phyloP scores from a whole-genome alignment of 2,329 filamentous ascomycete genomes.

The Fusarium liriodendri region DNA sequence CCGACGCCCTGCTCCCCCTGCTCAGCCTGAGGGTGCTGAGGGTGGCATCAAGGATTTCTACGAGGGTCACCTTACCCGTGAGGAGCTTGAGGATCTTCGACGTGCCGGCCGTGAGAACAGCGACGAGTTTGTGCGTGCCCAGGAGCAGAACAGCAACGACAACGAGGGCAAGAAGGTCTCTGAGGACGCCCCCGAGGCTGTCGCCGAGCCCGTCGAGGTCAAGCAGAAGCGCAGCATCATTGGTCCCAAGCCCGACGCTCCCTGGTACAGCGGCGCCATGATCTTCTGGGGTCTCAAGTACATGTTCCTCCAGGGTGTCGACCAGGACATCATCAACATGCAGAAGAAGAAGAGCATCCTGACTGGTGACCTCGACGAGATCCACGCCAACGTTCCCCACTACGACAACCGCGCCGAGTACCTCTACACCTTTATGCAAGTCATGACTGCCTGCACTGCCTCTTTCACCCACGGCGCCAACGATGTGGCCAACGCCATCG shows the following conservation, averaged over 20 bases:
- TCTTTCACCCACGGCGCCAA: conserved; percentile 76
- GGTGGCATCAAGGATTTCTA: conserved; percentile 65
- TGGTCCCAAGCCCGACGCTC: conserved; percentile 35
- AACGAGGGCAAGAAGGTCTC: conserved; percentile 40
- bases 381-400: conserved; percentile 67
- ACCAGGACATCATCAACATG: conserved; percentile 44
- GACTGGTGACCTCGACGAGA: conserved; percentile 62
- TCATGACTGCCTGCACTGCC: conserved; percentile 71
- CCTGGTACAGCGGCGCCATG: conserved; percentile 9
- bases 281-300: conserved; percentile 44
- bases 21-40: conserved; percentile 76
- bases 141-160: conserved; percentile 26
- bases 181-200: neutral
- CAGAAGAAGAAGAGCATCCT: conserved; percentile 60
- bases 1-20: conserved; percentile 53
- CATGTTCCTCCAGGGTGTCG: conserved; percentile 38
- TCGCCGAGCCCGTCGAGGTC: conserved; percentile 13
- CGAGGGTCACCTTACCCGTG: conserved; percentile 64
- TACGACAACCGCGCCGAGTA: conserved; percentile 70
- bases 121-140: conserved; percentile 39
- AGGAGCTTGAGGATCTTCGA: conserved; percentile 58
- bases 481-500: conserved; percentile 72
- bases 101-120: conserved; percentile 45
- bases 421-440: conserved; percentile 69
- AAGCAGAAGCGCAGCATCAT: conserved; percentile 34